Percentiles rank a stretch among this genome's conserved stretches.
phyloP scores from a whole-genome alignment of 2,329 filamentous ascomycete genomes.

The Thielaviopsis cerberus region DNA sequence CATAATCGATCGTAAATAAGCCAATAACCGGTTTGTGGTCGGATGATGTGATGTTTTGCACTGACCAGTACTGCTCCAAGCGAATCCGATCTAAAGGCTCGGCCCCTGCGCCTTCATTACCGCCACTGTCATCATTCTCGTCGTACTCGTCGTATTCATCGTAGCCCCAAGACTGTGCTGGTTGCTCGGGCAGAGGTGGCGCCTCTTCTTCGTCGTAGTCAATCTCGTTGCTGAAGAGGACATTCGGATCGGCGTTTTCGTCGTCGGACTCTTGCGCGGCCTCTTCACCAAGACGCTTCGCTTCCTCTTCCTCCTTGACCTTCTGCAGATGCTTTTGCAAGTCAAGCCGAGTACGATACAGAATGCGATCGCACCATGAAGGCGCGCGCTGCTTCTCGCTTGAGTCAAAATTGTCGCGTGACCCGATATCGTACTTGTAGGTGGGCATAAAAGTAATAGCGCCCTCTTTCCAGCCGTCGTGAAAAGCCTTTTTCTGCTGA shows the following conservation, averaged over 20 bases:
- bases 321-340: conserved; percentile 46
- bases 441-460: conserved; percentile 76
- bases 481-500: conserved; percentile 57
- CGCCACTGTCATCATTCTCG: conserved; percentile 3
- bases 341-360: conserved; percentile 63
- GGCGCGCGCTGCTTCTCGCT: conserved; percentile 86
- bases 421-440: conserved; percentile 97
- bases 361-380: conserved; percentile 90
- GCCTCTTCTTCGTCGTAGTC: conserved; percentile 46
- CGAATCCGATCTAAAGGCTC: conserved; percentile 22
- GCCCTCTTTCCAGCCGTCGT: conserved; percentile 85
- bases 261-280: conserved; percentile 74
- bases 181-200: neutral
- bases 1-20: conserved; percentile 67
- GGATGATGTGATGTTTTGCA: conserved; percentile 77
- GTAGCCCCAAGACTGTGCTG: conserved; percentile 42
- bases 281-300: conserved; percentile 29
- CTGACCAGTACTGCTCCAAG: conserved; percentile 57
- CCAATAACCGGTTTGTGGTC: conserved; percentile 88
- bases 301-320: conserved; percentile 43
- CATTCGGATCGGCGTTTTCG: conserved; percentile 57
- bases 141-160: conserved; percentile 18
- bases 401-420: conserved; percentile 76
- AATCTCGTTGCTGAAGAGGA: conserved; percentile 81
- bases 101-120: neutral